Percentiles rank a stretch among this genome's conserved stretches.
Evolutionary conservation across 2,329 filamentous ascomycete species (phyloP).

Genomic region (Aureobasidium uvarum): DNA sequence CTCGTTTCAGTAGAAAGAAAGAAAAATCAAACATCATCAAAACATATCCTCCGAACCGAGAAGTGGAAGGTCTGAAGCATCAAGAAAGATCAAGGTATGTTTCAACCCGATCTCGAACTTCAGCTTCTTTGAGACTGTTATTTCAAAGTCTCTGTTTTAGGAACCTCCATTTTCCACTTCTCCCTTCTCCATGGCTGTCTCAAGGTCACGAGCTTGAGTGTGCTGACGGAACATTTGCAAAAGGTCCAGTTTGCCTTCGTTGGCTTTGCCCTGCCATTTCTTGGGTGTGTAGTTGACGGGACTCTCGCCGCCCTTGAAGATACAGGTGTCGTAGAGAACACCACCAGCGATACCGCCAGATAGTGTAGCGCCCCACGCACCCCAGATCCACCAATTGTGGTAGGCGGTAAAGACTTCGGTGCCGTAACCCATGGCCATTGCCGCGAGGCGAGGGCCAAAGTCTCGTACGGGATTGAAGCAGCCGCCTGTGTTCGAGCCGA

Average conservation of each 20-base stretch:
- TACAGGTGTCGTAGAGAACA: slow-evolving; percentile 51
- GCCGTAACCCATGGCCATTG: slow-evolving; percentile 49
- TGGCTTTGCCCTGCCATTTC: slow-evolving; percentile 32
- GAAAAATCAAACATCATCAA: not conserved
- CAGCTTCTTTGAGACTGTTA: not conserved
- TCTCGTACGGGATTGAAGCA: slow-evolving; percentile 53
- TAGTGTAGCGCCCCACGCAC: slow-evolving; percentile 44
- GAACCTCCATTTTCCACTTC: slow-evolving; percentile 23
- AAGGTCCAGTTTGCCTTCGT: slow-evolving; percentile 30
- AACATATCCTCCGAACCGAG: not conserved
- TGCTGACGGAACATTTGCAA: slow-evolving; percentile 30
- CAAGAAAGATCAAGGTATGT: not conserved
- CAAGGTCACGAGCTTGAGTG: not conserved
- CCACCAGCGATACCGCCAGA: slow-evolving; percentile 46
- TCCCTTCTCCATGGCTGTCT: slow-evolving; percentile 21
- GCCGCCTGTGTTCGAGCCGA: slow-evolving; percentile 50
- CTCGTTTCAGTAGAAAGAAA: slow-evolving; percentile 10
- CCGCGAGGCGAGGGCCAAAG: slow-evolving; percentile 51
- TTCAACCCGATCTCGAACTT: not conserved
- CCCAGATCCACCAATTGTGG: slow-evolving; percentile 51
- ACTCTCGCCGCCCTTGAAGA: slow-evolving; percentile 52
- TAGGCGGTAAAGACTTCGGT: slow-evolving; percentile 36
- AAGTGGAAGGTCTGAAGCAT: not conserved
- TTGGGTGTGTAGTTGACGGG: slow-evolving; percentile 51
- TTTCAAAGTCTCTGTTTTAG: slow-evolving; percentile 8